Percentiles rank a stretch among this genome's conserved stretches.
These are phyloP conservation scores for Botrytis fragariae DNA, from an alignment of 2,329 filamentous ascomycete species.

Conservation along the genomic window DNA sequence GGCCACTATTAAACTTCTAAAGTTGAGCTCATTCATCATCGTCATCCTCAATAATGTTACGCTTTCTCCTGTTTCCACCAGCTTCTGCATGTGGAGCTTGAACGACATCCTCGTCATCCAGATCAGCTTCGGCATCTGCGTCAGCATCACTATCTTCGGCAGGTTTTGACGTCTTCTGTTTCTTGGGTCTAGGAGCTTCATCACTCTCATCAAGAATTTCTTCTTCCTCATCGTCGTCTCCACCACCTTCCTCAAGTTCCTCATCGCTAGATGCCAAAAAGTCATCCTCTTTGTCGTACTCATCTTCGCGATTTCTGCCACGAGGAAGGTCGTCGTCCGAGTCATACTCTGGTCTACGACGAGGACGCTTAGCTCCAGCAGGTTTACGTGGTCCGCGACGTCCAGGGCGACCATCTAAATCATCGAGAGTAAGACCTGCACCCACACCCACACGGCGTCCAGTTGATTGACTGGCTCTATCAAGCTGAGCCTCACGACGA, in stretches of 20 bases:
- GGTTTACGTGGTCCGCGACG: conserved; percentile 52
- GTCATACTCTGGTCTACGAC: conserved; percentile 64
- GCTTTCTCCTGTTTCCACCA: conserved; percentile 46
- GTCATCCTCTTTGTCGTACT: conserved; percentile 77
- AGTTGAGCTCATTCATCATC: conserved; percentile 43
- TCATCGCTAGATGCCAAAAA: conserved; percentile 76
- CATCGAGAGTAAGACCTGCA: conserved; percentile 63
- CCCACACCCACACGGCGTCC: conserved; percentile 43
- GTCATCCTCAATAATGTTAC: conserved; percentile 60
- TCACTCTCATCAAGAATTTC: conserved; percentile 46
- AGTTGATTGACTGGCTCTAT: conserved; percentile 49
- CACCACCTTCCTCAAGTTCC: conserved; percentile 60
- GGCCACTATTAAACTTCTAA: not conserved
- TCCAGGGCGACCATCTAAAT: conserved; percentile 62
- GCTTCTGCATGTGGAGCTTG: conserved; percentile 36
- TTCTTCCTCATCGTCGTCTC: conserved; percentile 43
- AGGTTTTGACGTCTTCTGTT: conserved; percentile 36
- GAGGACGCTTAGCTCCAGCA: conserved; percentile 52
- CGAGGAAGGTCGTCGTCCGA: conserved; percentile 71
- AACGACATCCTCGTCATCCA: conserved; percentile 48
- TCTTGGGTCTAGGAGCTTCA: conserved; percentile 37
- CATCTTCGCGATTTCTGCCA: conserved; percentile 58
- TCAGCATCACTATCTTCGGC: conserved; percentile 48
- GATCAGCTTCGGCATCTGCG: conserved; percentile 54
- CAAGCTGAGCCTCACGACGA: conserved; percentile 64